A percentile compares a stretch with the other conserved stretches of the same genome.
Conservation (phyloP, 345 rosid genomes). For the Gossypium longicalyx region DNA sequence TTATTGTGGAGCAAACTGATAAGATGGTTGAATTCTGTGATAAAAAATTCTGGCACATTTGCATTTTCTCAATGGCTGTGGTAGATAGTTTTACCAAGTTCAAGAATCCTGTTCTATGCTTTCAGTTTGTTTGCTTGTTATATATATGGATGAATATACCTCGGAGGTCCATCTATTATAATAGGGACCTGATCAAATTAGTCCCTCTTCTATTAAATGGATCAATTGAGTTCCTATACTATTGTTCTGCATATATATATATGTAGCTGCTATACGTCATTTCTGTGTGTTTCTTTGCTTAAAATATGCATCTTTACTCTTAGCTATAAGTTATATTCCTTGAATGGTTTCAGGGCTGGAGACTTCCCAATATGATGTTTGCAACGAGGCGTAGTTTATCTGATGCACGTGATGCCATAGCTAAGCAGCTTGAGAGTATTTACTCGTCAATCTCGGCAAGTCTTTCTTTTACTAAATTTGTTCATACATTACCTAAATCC, state of each 20-base stretch:
- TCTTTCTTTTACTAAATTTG: constrained; percentile 12
- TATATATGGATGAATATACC: not conserved
- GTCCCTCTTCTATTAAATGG: too few relatives aligned
- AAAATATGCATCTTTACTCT: not conserved
- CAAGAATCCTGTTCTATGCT: not conserved
- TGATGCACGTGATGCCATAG: constrained; percentile 73
- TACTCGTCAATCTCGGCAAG: constrained; percentile 66
- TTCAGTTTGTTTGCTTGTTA: not conserved
- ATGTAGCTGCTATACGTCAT: too few relatives aligned
- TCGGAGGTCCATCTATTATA: too few relatives aligned
- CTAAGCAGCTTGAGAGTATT: constrained; percentile 70
- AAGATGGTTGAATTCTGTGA: not conserved
- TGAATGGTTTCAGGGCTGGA: constrained; percentile 66
- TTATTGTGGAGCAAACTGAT: not conserved
- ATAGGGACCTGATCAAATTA: too few relatives aligned
- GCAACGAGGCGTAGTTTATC: constrained; percentile 82
- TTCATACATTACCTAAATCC: not conserved
- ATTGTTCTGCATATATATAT: too few relatives aligned
- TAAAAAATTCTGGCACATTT: not conserved
- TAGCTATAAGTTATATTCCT: not conserved
- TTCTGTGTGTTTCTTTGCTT: not conserved
- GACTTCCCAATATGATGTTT: constrained; percentile 92
- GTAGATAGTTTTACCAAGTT: not conserved
- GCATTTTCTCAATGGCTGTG: not conserved
- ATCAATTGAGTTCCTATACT: too few relatives aligned